These are phyloP conservation scores for Argentina anserina DNA, from an alignment of 306 rosid genomes.

Conservation along the genomic window DNA sequence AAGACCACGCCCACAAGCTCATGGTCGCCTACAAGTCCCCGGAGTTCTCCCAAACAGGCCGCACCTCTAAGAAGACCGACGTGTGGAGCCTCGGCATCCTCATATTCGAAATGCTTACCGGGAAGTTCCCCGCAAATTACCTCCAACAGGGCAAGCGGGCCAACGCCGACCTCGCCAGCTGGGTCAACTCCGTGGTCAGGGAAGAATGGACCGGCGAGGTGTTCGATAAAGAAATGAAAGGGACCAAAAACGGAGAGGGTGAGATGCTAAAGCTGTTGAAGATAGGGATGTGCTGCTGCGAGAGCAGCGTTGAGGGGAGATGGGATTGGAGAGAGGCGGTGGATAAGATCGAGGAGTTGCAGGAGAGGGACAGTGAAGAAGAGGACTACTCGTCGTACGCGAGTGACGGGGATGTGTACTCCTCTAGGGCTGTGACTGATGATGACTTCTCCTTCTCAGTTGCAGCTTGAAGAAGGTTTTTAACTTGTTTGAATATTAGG, in stretches of 20 bases:
- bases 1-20: conserved; percentile 51
- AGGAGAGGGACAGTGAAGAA: conserved; percentile 45
- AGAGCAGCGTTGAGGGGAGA: conserved; percentile 40
- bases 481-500: not conserved
- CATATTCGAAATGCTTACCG: conserved; percentile 60
- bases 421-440: conserved; percentile 44
- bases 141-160: conserved; percentile 43
- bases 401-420: conserved; percentile 39
- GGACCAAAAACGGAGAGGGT: conserved; percentile 41
- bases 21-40: conserved; percentile 66
- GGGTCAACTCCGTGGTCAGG: conserved; percentile 65
- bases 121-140: conserved; percentile 62
- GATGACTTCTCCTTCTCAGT: conserved; percentile 49
- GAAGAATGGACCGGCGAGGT: conserved; percentile 78
- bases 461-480: not conserved
- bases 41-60: conserved; percentile 35
- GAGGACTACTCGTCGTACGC: conserved; percentile 35
- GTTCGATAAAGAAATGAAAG: conserved; percentile 48
- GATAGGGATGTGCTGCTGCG: conserved; percentile 70
- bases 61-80: conserved; percentile 42
- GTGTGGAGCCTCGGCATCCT: conserved; percentile 74
- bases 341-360: conserved; percentile 53
- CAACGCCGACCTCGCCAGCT: conserved; percentile 46
- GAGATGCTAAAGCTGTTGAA: conserved; percentile 67
- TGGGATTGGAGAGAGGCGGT: conserved; percentile 60